Base-by-base conservation (phyloP, 495 filamentous ascomycete genomes). In the Venustampulla echinocandica region DNA sequence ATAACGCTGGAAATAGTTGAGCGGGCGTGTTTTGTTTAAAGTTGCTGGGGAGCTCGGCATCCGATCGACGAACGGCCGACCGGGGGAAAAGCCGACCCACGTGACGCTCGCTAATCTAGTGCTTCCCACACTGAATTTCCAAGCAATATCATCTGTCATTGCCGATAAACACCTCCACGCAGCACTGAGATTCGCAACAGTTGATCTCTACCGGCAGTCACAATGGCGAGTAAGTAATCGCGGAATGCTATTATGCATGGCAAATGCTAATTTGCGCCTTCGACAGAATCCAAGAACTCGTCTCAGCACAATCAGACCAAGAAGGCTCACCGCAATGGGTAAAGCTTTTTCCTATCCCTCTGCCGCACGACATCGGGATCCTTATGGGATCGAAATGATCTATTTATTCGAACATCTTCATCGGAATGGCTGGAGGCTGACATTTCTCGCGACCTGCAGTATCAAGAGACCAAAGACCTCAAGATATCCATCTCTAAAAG, bases 391-490 rank as follows among this genome's bases (percentile, higher is more conserved):
- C 10, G 11, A 9, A 17, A 6, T 33, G 25, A 25, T 21, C 9
- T 3, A 41, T 22, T 15, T 35, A 10, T 7, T 14, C 11, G 18
- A 35, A 13, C 4, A n/a, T 35, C 11, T 15, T 10, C 33, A 14
- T 9, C 18, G 10, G 42, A 41, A 9, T 49, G 24, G 37, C 37
- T 11, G 15, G 10, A 40, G n/a, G 39, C 56, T 28, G 28, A 55
- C 25, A 14, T 36, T n/a, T 10, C 23, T 21, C 14, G 18, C 17
- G 10, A 14, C 15, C 24, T 33, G 2, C 68, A 95, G 92, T 75
- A 97, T 98, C 82, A 97, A 97, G 85, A 96, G 95, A 82, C 93
- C 93, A 37, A 97, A 94, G 79, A 97, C 92, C 67, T 79, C 90
- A 73, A 78, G 92, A 77, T 98, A 98, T 75, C 92, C 93, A 55